phyloP scores from a whole-genome alignment of 257 asterid genomes.

The Nicotiana paniculata region DNA sequence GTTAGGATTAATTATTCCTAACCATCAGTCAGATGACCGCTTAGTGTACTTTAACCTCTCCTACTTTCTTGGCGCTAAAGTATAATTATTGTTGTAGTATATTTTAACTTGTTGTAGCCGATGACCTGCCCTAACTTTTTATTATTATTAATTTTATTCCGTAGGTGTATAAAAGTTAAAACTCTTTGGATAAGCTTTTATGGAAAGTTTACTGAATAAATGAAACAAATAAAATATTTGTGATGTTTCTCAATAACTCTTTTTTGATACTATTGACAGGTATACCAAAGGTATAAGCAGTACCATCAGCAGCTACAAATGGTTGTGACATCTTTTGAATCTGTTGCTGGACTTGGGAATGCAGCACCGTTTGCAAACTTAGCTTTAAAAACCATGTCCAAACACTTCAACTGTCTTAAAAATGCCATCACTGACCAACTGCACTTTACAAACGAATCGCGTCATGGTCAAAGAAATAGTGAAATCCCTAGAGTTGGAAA shows the following conservation, averaged over 20 bases:
- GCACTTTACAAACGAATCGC: slow-evolving; percentile 51
- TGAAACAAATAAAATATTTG: neutral
- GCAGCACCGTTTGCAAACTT: slow-evolving; percentile 84
- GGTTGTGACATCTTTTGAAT: slow-evolving; percentile 77
- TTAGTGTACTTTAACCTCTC: no score
- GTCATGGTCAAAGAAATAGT: slow-evolving; percentile 28
- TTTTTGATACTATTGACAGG: slow-evolving; percentile 24
- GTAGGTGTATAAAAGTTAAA: no score
- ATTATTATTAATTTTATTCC: no score
- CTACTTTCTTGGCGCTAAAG: no score
- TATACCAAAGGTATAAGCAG: slow-evolving; percentile 75
- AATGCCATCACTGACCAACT: slow-evolving; percentile 73
- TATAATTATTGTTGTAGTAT: no score
- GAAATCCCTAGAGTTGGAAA: slow-evolving; percentile 37
- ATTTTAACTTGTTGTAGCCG: no score
- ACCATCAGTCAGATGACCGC: no score
- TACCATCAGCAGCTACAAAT: slow-evolving; percentile 87
- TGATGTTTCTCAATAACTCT: neutral
- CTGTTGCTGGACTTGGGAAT: slow-evolving; percentile 76
- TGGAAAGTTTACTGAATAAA: no score
- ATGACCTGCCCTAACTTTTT: no score
- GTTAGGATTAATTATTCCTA: no score
- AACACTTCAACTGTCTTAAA: slow-evolving; percentile 63
- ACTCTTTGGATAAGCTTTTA: neutral
- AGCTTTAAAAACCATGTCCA: slow-evolving; percentile 71